phyloP scores from a whole-genome alignment of 164 flowering plant genomes.

The Chimonanthus praecox region DNA sequence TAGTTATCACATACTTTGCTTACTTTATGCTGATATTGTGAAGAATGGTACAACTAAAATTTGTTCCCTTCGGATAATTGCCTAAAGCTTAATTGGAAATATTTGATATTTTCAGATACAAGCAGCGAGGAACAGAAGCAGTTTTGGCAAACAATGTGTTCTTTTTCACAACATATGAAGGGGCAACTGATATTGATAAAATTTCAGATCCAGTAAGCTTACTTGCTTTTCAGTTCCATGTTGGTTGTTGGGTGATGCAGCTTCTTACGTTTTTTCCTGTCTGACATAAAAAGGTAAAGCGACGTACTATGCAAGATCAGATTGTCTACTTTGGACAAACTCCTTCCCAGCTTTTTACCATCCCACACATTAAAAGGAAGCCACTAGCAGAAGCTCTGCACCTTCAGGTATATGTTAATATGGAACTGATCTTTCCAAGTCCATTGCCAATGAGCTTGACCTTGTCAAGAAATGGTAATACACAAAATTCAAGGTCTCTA shows the following conservation, averaged over 20 bases:
- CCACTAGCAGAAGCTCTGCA: constrained; percentile 83
- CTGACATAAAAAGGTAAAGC: constrained; percentile 52
- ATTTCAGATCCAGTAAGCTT: constrained; percentile 79
- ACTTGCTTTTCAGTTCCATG: not conserved
- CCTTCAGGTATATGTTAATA: constrained; percentile 55
- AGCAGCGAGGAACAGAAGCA: constrained; percentile 98
- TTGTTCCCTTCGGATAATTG: not conserved
- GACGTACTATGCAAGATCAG: constrained; percentile 92
- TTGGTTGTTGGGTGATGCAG: not conserved
- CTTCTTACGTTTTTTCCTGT: not conserved
- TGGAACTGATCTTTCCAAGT: not conserved
- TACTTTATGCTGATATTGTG: not conserved
- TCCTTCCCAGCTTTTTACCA: constrained; percentile 87
- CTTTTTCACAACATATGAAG: constrained; percentile 95
- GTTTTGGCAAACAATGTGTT: constrained; percentile 84
- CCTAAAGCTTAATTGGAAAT: constrained; percentile 5
- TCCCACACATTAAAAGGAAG: constrained; percentile 78
- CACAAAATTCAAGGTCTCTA: not conserved
- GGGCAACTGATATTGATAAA: constrained; percentile 91
- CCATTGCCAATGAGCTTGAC: not conserved
- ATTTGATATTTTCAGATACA: constrained; percentile 49
- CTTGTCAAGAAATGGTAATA: not conserved
- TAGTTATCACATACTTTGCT: not conserved
- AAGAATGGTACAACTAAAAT: not conserved
- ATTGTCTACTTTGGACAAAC: constrained; percentile 99